Conservation (phyloP, 1,139 yeast species). For the Blastobotrys niveus region DNA sequence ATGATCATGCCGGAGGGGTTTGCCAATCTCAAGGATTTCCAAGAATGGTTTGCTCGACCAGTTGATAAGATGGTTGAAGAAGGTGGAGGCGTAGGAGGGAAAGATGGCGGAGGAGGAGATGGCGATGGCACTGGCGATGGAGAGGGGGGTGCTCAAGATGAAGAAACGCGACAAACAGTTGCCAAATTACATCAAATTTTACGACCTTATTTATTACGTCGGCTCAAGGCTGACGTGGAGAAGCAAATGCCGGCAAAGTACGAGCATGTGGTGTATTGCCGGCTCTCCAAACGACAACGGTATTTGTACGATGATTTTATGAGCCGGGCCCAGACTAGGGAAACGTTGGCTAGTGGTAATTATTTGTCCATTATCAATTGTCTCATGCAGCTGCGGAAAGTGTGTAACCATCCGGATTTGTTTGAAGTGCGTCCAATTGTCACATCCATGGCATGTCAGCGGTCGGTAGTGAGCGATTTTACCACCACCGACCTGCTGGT, state of each 20-base stretch:
- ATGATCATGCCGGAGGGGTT: conserved; percentile 89
- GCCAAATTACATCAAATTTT: conserved; percentile 86
- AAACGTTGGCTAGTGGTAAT: conserved; percentile 90
- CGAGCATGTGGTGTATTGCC: conserved; percentile 90
- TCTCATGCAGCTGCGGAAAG: conserved; percentile 95
- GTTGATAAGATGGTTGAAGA: conserved; percentile 88
- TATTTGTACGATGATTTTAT: conserved; percentile 92
- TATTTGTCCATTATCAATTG: conserved; percentile 93
- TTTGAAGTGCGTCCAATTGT: conserved; percentile 94
- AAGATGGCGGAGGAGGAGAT: conserved; percentile 54
- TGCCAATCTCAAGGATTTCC: conserved; percentile 92
- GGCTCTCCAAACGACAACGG: conserved; percentile 87
- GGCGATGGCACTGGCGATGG: conserved; percentile 46
- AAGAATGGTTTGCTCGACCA: conserved; percentile 97
- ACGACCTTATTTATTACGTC: conserved; percentile 84
- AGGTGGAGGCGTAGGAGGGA: conserved; percentile 47
- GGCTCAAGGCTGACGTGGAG: conserved; percentile 94
- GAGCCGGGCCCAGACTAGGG: conserved; percentile 94
- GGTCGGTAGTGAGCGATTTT: conserved; percentile 54
- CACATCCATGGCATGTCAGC: conserved; percentile 75
- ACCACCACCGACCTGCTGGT: conserved; percentile 43
- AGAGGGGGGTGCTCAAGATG: conserved; percentile 47
- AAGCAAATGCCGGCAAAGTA: conserved; percentile 98
- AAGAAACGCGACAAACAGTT: conserved; percentile 79
- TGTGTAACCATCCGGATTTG: conserved; percentile 94